Base-by-base conservation (phyloP, 352 stramenopile genomes). In the Globisporangium ultimum region DNA sequence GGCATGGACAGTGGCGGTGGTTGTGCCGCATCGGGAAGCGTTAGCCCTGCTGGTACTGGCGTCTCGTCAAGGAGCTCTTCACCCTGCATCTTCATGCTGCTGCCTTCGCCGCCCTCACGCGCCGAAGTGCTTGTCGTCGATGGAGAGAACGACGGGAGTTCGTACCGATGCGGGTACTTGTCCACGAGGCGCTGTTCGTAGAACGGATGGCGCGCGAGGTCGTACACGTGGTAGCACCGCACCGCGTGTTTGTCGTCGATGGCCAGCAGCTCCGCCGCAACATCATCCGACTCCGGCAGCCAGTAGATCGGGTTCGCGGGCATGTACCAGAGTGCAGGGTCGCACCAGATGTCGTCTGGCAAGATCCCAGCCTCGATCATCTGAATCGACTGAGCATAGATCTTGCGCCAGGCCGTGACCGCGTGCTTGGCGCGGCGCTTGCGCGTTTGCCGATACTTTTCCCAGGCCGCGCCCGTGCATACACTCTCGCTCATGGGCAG, bases 321-420 rank as follows among this genome's bases (percentile, higher is more conserved):
- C 71, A 79, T 79, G 61, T 79, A 79, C 71, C 71, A 79, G 13
- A 79, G 62, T 48, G 66, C 52, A 5, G 70, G 66, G 51, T 79
- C 71, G 51, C 71, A 79, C 71, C 71, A 79, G 18, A 79, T 61
- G 48, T 79, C 71, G 15, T 72, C 65, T 3, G 68, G 71, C 36
- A 79, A 48, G 8, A 60, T 55, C 13, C 68, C 61, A n/a, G 60
- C 47, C 20, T 65, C 60, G 61, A 79, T 79, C 64, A 79, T 71
- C 49, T 79, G 67, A 47, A 79, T 71, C 53, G 71, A 79, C 51
- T 77, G 61, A 34, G 65, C 66, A 52, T 80, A 80, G 20, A 80
- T 53, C 48, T 76, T 80, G 40, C 71, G 63, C 71, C 71, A 80
- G 38, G 63, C 56, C 1, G 68, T 66, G 24, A 76, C 70, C 1